Evolutionary conservation across 345 rosid genomes (phyloP).

Genomic region (Dipteronia sinensis): DNA sequence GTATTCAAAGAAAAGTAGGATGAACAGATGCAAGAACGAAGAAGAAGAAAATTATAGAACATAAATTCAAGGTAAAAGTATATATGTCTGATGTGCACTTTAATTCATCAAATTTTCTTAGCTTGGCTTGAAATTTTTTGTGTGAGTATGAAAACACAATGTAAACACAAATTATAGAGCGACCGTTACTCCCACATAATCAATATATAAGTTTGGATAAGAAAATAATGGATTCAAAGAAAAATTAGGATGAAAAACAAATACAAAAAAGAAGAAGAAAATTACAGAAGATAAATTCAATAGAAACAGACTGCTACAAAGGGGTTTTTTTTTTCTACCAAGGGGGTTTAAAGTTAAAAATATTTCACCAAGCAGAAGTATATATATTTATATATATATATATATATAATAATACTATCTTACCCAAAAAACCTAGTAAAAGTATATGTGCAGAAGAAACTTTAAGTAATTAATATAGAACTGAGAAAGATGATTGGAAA

Average conservation of each 20-base stretch:
- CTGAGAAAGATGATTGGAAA: constrained; percentile 2
- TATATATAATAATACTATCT: background rate
- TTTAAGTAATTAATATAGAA: background rate
- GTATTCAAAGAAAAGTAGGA: background rate
- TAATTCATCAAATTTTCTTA: too few species aligned
- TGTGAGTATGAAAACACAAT: too few species aligned
- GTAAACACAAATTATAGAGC: too few species aligned
- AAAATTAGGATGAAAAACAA: too few species aligned
- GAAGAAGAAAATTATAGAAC: background rate
- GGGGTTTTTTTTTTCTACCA: too few species aligned
- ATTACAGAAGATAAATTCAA: background rate
- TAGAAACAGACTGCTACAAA: background rate
- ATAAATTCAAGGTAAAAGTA: too few species aligned
- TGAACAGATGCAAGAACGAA: background rate
- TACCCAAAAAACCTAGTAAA: background rate
- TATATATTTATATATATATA: background rate
- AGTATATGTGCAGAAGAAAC: background rate
- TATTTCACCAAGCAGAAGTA: background rate
- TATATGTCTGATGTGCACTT: too few species aligned
- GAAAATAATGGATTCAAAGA: too few species aligned
- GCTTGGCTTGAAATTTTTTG: background rate
- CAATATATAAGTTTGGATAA: too few species aligned
- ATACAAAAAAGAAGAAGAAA: too few species aligned
- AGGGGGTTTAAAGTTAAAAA: background rate
- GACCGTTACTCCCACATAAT: too few species aligned